Percentiles rank a stretch among this genome's conserved stretches.
phyloP scores from a whole-genome alignment of 2,329 filamentous ascomycete species.

The Sporothrix dimorphospora region DNA sequence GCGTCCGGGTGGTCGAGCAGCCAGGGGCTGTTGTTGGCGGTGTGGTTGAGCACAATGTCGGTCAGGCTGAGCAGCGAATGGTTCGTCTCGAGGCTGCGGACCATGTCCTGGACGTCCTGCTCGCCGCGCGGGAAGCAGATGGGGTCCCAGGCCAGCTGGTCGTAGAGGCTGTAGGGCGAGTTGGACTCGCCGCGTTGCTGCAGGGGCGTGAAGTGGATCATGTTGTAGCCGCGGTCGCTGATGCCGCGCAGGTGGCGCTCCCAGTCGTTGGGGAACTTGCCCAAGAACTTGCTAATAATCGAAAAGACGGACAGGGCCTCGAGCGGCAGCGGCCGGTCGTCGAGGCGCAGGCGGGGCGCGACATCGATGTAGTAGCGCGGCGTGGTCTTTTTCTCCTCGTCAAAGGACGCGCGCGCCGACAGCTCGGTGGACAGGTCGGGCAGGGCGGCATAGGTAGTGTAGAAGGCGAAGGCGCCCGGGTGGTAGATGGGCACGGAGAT shows the following conservation, averaged over 20 bases:
- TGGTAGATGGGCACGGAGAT: constrained; percentile 84
- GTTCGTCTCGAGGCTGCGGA: constrained; percentile 79
- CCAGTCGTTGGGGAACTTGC: constrained; percentile 87
- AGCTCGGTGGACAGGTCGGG: constrained; percentile 70
- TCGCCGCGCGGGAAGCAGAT: constrained; percentile 83
- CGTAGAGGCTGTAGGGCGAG: constrained; percentile 94
- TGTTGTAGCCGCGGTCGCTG: constrained; percentile 91
- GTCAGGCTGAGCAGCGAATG: constrained; percentile 86
- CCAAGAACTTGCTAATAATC: constrained; percentile 97
- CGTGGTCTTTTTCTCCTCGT: constrained; percentile 66
- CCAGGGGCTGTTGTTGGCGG: constrained; percentile 93
- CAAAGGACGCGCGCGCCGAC: constrained; percentile 50
- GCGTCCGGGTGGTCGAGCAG: constrained; percentile 91
- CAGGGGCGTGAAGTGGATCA: constrained; percentile 96
- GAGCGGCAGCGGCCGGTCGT: constrained; percentile 74
- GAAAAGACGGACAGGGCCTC: constrained; percentile 91
- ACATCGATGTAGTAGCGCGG: constrained; percentile 91
- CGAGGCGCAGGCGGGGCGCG: constrained; percentile 75
- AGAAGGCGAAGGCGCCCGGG: constrained; percentile 90
- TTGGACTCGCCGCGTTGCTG: constrained; percentile 88
- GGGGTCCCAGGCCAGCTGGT: constrained; percentile 87
- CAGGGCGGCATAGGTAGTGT: constrained; percentile 87
- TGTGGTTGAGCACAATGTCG: constrained; percentile 98
- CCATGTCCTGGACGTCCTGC: constrained; percentile 74
- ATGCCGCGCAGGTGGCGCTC: constrained; percentile 86